Base-by-base conservation (phyloP, 306 rosid species). In the Arachis stenosperma region DNA sequence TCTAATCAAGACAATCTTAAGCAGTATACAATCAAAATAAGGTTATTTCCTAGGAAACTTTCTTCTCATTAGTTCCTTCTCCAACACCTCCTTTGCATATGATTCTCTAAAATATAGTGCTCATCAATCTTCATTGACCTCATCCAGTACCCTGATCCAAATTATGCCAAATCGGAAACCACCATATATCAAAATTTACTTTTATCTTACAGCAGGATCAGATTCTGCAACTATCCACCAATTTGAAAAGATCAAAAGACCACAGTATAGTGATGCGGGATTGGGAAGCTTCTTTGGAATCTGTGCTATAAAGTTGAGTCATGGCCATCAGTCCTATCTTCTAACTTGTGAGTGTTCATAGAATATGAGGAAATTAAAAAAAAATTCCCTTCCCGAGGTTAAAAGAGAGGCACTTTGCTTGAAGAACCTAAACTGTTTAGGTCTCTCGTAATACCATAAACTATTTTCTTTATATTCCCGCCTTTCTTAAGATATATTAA, bases 241-340 rank as follows among this genome's bases (percentile, higher is more conserved):
- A 71, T 79, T 78, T 47, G 27, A 70, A 70, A 81, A 67, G 71
- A 43, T 30, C 22, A 57, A 6, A 74, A 61, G 47, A 78, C 68
- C 58, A 71, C 43, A 71, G 44, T 79, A 65, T 69, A 67, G 73
- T 67, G 87, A 79, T 65, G 83, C 83, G 47, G 75, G 54, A 77
- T 29, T 70, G 81, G 67, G 89, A 88, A 89, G 88, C 92, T 81
- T 87, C 90, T 81, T 78, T 62, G 79, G 82, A 81, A 78, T 90
- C 66, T 77, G 77, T 48, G 73, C 81, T 70, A 77, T 71, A 79
- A 88, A 70, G 81, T 70, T 30, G 44, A 69, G 60, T 36, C 54
- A 67, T 59, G 47, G 65, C 79, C 80, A 55, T 67, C 52, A 61
- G 48, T 67, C 71, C 64, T 47, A 71, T 57, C 71, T 50, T 50